These are phyloP conservation scores for Ophiorrhiza pumila DNA, from an alignment of 257 asterid species.

Conservation along the genomic window DNA sequence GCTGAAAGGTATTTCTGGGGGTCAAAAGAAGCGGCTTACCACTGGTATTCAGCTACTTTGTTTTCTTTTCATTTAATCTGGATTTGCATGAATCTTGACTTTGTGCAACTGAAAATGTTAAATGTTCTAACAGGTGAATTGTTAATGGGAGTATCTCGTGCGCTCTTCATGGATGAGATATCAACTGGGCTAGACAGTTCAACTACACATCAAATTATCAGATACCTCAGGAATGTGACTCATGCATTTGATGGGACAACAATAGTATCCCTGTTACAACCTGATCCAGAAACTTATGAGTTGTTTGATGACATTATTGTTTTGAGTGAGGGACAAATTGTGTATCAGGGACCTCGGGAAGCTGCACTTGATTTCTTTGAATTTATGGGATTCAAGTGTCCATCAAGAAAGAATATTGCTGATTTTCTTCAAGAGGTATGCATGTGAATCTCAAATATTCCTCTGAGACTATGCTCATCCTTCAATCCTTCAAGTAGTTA, in stretches of 20 bases:
- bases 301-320: slow-evolving; percentile 84
- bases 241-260: slow-evolving; percentile 75
- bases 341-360: slow-evolving; percentile 83
- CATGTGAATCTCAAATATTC: slow-evolving; percentile 11
- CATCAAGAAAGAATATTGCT: slow-evolving; percentile 83
- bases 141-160: slow-evolving; percentile 75
- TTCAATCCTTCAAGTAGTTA: slow-evolving; percentile 20
- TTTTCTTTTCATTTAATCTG: slow-evolving; percentile 51
- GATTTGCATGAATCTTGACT: slow-evolving; percentile 24
- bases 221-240: slow-evolving; percentile 70
- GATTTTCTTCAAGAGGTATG: slow-evolving; percentile 95
- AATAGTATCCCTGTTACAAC: slow-evolving; percentile 79
- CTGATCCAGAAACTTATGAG: slow-evolving; percentile 90
- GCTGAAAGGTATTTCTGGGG: slow-evolving; percentile 95
- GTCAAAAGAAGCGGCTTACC: slow-evolving; percentile 88
- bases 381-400: slow-evolving; percentile 78
- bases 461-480: slow-evolving; percentile 9
- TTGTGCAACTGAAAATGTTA: not conserved
- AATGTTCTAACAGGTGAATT: slow-evolving; percentile 62
- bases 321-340: slow-evolving; percentile 80
- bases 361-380: slow-evolving; percentile 69
- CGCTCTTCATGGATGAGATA: slow-evolving; percentile 87
- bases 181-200: slow-evolving; percentile 94
- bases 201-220: slow-evolving; percentile 73
- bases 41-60: slow-evolving; percentile 54